phyloP scores from a whole-genome alignment of 2,329 filamentous ascomycete genomes.

The Fusarium coffeatum region DNA sequence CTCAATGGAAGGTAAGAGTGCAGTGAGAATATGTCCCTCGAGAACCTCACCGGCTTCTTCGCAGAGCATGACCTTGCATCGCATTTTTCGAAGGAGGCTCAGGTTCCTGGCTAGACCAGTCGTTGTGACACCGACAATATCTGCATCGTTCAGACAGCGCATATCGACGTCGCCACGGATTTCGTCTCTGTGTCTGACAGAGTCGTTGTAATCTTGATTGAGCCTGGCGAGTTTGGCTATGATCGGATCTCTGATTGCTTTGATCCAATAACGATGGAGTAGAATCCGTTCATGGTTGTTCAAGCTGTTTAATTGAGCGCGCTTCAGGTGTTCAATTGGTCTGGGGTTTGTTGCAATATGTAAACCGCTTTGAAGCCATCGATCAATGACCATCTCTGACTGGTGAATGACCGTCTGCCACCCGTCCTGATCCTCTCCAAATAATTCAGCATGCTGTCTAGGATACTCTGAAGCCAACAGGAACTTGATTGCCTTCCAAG shows the following conservation, averaged over 20 bases:
- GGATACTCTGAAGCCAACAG: neutral
- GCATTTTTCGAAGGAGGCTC: slow-evolving; percentile 60
- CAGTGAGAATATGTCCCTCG: slow-evolving; percentile 70
- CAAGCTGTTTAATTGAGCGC: neutral
- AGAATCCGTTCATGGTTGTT: neutral
- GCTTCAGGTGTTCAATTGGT: neutral
- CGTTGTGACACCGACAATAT: neutral
- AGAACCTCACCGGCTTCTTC: slow-evolving; percentile 78
- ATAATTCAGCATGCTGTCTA: neutral
- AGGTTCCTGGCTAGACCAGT: slow-evolving; percentile 58
- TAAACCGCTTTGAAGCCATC: neutral
- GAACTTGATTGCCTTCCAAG: neutral
- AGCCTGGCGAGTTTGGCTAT: neutral
- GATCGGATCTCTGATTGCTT: neutral
- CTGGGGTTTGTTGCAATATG: neutral
- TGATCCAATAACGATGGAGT: neutral
- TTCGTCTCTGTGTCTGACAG: neutral
- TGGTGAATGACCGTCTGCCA: slow-evolving; percentile 2
- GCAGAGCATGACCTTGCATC: slow-evolving; percentile 69
- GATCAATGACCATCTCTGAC: neutral
- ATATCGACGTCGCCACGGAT: neutral
- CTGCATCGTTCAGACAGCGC: neutral
- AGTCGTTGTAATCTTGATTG: neutral
- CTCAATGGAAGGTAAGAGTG: slow-evolving; percentile 68
- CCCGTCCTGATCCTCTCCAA: neutral